Base-by-base conservation (phyloP, 129 eudicot species). In the Artemisia annua region DNA sequence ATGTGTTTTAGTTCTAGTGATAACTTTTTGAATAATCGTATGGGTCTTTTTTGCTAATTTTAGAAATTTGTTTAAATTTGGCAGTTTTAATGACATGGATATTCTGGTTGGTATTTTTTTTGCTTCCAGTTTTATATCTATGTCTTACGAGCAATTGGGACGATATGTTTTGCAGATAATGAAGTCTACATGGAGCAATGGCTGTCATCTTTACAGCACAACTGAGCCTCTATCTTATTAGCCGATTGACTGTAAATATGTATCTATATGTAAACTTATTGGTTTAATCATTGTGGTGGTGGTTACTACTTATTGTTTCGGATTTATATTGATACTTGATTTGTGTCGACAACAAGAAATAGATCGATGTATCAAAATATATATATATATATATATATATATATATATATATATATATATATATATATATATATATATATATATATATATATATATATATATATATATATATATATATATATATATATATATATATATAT, bases 171-270 rank as follows among this genome's bases (percentile, higher is more conserved):
- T 61, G 72, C 77, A 78, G 82, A 78, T 48, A 78, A 71, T 53
- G 71, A 71, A 26, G 77, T 73, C 39, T 78, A 78, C 82, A 71
- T 78, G 82, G 82, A 78, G 64, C 77, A 78, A 64, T 78, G 82
- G 82, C 60, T 78, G 77, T 43, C 77, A 20, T 71, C 82, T 32
- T 71, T 78, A 55, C 82, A 78, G 66, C 77, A 67, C 67, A 55
- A 18, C 67, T 78, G 73, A 78, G 71, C 20, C 10, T 50, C 70
- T 69, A 62, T 17, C 24, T 3, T 39, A 13, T 5, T 75, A 63
- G 67, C 76, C 46, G 62, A 78, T 71, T 78, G 71, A 78, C 82
- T 78, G 82, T 78, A 78, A 78, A 78, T 63, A 78, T 78, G 82
- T 78, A 71, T 76, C 48, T 70, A 70, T 70, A 53, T 78, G 67